Percentiles rank a stretch among this genome's conserved stretches.
These are phyloP conservation scores for Nicotiana tabacum DNA, from an alignment of 257 asterid species.

Conservation along the genomic window DNA sequence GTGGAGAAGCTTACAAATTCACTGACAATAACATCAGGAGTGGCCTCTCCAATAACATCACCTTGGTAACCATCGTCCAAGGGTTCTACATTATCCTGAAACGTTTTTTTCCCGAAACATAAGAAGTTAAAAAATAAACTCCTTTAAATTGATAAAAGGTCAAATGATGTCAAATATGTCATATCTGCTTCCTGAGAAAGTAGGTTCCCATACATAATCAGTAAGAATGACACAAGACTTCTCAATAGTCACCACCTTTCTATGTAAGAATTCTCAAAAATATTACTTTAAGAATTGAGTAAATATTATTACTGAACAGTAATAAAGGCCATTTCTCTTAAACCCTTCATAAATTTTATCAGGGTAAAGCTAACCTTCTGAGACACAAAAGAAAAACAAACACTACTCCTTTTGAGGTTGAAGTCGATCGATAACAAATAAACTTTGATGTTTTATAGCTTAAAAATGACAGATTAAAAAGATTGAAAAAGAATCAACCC, in stretches of 20 bases:
- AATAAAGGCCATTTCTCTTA: background rate
- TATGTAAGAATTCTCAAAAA: background rate
- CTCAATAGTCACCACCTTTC: background rate
- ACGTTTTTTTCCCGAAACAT: background rate
- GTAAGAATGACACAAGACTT: background rate
- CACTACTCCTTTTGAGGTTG: background rate
- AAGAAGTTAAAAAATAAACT: background rate
- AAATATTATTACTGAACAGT: background rate
- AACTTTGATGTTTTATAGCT: background rate
- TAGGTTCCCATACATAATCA: background rate
- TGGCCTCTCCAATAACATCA: constrained; percentile 90
- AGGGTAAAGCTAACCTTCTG: background rate
- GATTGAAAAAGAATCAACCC: constrained; percentile 15
- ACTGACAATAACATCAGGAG: constrained; percentile 83
- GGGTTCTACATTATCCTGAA: constrained; percentile 65
- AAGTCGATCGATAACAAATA: background rate
- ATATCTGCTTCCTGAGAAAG: background rate
- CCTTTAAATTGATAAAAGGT: background rate
- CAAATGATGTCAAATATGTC: background rate
- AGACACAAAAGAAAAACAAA: background rate
- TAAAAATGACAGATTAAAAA: background rate
- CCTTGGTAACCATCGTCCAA: constrained; percentile 80
- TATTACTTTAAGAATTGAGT: background rate
- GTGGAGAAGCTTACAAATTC: constrained; percentile 68
- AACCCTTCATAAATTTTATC: background rate